Conservation (phyloP, 2,329 filamentous ascomycete species). For the Colletotrichum sp. region DNA sequence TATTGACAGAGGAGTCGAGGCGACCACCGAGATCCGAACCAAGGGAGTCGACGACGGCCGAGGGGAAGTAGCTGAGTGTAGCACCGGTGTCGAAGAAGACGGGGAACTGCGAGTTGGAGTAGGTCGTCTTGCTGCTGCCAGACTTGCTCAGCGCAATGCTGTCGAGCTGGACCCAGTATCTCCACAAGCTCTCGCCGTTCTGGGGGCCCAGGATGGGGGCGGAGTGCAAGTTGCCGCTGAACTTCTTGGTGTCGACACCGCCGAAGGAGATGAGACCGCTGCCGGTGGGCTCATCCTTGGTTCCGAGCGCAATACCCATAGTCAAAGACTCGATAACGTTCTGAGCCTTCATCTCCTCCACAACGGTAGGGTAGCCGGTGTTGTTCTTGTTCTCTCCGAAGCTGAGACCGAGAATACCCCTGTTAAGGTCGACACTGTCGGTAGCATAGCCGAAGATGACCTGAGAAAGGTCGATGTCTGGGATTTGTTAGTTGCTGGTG, state of each 20-base stretch:
- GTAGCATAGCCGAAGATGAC: slow-evolving; percentile 35
- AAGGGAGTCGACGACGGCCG: slow-evolving; percentile 53
- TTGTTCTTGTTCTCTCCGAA: slow-evolving; percentile 30
- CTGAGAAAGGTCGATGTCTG: slow-evolving; percentile 25
- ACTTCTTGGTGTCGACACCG: slow-evolving; percentile 52
- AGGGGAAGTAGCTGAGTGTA: slow-evolving; percentile 70
- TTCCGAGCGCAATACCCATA: slow-evolving; percentile 38
- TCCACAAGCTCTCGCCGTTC: slow-evolving; percentile 25
- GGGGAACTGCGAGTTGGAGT: slow-evolving; percentile 38
- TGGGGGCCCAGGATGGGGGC: slow-evolving; percentile 31
- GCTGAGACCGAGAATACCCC: slow-evolving; percentile 36
- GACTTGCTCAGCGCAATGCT: slow-evolving; percentile 36
- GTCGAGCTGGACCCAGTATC: slow-evolving; percentile 49
- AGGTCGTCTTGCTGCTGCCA: slow-evolving; percentile 27
- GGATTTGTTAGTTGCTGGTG: no score
- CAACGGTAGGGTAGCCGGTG: slow-evolving; percentile 30
- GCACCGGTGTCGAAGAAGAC: slow-evolving; percentile 71
- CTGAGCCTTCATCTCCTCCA: slow-evolving; percentile 32
- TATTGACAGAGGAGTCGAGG: slow-evolving; percentile 42
- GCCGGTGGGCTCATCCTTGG: slow-evolving; percentile 25
- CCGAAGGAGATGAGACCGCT: slow-evolving; percentile 45
- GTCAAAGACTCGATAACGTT: slow-evolving; percentile 30
- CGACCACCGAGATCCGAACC: slow-evolving; percentile 49
- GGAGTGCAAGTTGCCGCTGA: slow-evolving; percentile 36
- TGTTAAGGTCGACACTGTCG: slow-evolving; percentile 29